These are phyloP conservation scores for Hanseniaspora occidentalis DNA, from an alignment of 805 yeast genomes.

Conservation along the genomic window DNA sequence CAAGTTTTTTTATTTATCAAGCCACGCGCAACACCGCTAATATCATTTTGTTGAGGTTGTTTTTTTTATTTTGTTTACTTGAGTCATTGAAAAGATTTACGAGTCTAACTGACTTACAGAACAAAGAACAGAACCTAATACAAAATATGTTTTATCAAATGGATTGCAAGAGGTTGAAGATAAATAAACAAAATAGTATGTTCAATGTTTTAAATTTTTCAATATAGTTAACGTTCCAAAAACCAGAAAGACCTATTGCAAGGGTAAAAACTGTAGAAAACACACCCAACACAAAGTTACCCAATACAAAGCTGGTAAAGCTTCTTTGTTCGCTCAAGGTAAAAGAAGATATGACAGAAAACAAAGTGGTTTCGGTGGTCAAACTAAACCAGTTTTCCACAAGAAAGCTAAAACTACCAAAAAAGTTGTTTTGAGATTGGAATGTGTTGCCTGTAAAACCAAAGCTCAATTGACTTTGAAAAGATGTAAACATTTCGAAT, in stretches of 20 bases:
- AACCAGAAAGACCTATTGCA: conserved; percentile 99
- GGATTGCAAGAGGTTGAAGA: too few species aligned
- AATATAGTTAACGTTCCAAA: conserved; percentile 96
- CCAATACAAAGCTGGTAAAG: conserved; percentile 99
- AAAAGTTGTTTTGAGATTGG: conserved; percentile 98
- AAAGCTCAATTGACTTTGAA: conserved; percentile 94
- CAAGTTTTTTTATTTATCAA: too few species aligned
- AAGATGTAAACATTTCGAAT: conserved; percentile 99
- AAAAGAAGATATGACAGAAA: conserved; percentile 99
- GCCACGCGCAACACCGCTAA: too few species aligned
- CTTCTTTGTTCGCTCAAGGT: conserved; percentile 98
- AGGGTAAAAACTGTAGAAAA: conserved; percentile 97
- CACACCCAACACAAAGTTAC: conserved; percentile 99
- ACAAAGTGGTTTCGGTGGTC: conserved; percentile 99
- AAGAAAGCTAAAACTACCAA: conserved; percentile 99
- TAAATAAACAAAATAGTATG: too few species aligned
- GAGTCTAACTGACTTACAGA: too few species aligned
- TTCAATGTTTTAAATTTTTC: too few species aligned
- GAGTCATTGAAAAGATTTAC: too few species aligned
- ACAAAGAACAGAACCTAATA: too few species aligned
- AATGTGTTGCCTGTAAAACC: conserved; percentile 97
- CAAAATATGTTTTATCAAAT: conserved; percentile 1
- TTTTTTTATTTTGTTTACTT: too few species aligned
- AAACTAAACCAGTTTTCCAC: conserved; percentile 99
- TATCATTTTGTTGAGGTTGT: too few species aligned